These are phyloP conservation scores for Primulina tabacum DNA, from an alignment of 257 asterid species.

Conservation along the genomic window DNA sequence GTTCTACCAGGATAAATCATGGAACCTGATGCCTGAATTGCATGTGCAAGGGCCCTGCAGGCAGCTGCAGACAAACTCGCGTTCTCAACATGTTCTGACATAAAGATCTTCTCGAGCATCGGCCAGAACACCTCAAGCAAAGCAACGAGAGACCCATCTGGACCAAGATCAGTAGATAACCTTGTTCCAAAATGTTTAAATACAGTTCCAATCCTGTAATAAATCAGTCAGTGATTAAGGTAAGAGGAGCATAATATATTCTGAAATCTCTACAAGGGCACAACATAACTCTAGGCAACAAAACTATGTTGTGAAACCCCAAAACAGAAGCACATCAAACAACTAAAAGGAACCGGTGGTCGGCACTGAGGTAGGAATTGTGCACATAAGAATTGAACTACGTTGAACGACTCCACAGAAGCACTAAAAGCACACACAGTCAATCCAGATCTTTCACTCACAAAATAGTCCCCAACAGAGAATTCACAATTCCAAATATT, in stretches of 20 bases:
- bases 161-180: constrained; percentile 39
- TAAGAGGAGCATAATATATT: constrained; percentile 12
- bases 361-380: neutral
- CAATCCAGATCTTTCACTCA: neutral
- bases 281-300: constrained; percentile 6
- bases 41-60: constrained; percentile 82
- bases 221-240: constrained; percentile 25
- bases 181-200: constrained; percentile 54
- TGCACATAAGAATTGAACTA: neutral
- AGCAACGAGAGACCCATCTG: constrained; percentile 49
- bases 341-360: neutral
- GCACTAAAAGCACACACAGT: neutral
- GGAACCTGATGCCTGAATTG: constrained; percentile 77
- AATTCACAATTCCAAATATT: neutral
- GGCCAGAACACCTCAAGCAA: constrained; percentile 78
- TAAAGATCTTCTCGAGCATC: constrained; percentile 66
- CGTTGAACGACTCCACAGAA: neutral
- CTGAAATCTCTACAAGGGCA: constrained; percentile 6
- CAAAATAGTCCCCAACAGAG: neutral
- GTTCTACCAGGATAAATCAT: constrained; percentile 18
- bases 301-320: neutral
- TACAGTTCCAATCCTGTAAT: constrained; percentile 74
- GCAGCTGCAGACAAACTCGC: constrained; percentile 73
- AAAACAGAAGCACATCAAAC: constrained; percentile 15
- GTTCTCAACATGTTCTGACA: constrained; percentile 59